These are phyloP conservation scores for Dillenia turbinata DNA, from an alignment of 164 flowering plant genomes.

Conservation along the genomic window DNA sequence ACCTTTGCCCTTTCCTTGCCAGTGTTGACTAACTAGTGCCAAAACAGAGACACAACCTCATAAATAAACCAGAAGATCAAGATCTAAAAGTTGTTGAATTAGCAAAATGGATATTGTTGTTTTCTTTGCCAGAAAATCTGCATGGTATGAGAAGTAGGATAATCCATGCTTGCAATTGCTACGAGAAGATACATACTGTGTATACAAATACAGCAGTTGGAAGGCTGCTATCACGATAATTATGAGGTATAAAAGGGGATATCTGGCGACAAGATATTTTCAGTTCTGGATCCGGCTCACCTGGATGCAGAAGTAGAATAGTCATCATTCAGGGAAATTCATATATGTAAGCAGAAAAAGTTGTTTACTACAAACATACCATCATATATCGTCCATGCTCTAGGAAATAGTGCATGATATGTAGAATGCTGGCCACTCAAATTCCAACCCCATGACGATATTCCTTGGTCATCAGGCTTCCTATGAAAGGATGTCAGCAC, in stretches of 20 bases:
- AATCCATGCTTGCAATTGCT: background rate
- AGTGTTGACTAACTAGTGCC: conserved; percentile 79
- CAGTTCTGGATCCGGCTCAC: conserved; percentile 98
- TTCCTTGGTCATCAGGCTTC: conserved; percentile 72
- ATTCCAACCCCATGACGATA: conserved; percentile 99
- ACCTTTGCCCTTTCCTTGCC: conserved; percentile 92
- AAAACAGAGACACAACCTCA: background rate
- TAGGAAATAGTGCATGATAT: conserved; percentile 94
- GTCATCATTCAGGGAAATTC: background rate
- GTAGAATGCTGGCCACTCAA: conserved; percentile 94
- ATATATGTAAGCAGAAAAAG: background rate
- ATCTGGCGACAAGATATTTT: conserved; percentile 96
- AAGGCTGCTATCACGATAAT: conserved; percentile 93
- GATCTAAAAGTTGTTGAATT: too few relatives aligned
- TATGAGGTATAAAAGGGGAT: conserved; percentile 97
- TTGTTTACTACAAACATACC: conserved; percentile 34
- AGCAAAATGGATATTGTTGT: too few relatives aligned
- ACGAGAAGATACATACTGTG: conserved; percentile 49
- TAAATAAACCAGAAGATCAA: conserved; percentile 1
- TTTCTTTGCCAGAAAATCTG: too few relatives aligned
- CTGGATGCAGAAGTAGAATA: conserved; percentile 27
- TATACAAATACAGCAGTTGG: conserved; percentile 95
- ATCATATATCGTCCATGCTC: conserved; percentile 99
- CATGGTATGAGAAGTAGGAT: background rate
- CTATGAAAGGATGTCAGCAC: conserved; percentile 30